Evolutionary conservation across 1,284 basidiomycete genomes (phyloP).

Genomic region (Pyrrhoderma noxium): DNA sequence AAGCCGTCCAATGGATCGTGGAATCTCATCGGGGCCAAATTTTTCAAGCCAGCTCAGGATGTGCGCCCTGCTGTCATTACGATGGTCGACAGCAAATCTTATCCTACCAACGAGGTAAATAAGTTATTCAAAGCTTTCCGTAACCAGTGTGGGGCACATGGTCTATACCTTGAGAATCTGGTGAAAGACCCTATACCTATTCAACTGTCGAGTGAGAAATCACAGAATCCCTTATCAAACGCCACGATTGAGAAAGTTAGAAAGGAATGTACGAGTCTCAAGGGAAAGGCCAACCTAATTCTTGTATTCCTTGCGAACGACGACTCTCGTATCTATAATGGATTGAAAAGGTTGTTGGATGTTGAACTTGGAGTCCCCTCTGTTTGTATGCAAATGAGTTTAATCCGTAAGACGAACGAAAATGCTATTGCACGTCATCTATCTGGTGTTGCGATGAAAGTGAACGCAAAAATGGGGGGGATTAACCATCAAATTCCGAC

Average conservation of each 20-base stretch:
- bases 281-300: conserved; percentile 29
- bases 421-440: conserved; percentile 70
- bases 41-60: not conserved
- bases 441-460: conserved; percentile 57
- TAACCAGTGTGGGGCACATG: conserved; percentile 7
- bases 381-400: not conserved
- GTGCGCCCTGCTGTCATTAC: not conserved
- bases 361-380: conserved; percentile 34
- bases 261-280: conserved; percentile 1
- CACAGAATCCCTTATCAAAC: conserved; percentile 34
- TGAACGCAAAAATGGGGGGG: conserved; percentile 75
- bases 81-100: not conserved
- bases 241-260: conserved; percentile 5
- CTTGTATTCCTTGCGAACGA: conserved; percentile 3
- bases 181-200: conserved; percentile 46
- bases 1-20: conserved; percentile 52
- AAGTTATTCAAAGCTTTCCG: not conserved
- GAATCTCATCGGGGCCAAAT: conserved; percentile 49
- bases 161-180: conserved; percentile 33
- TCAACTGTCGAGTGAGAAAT: no score
- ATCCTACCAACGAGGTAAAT: conserved; percentile 23
- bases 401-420: conserved; percentile 33
- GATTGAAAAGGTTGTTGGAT: conserved; percentile 36
- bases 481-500: conserved; percentile 61
- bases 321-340: conserved; percentile 11